phyloP scores from a whole-genome alignment of 768 basidiomycete genomes.

The Lactarius sp. region DNA sequence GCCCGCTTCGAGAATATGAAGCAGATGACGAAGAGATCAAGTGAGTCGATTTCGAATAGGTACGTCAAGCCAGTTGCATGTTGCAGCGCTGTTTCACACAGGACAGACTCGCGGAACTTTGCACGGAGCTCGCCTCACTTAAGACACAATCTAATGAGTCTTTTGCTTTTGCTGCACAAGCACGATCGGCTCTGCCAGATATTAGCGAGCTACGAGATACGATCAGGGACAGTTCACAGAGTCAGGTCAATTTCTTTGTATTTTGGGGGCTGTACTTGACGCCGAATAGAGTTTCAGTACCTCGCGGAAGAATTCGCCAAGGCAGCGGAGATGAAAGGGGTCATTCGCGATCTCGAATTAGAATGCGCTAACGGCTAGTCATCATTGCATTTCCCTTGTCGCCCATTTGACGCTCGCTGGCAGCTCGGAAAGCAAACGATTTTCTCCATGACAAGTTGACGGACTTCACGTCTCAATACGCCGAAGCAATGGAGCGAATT shows the following conservation, averaged over 20 bases:
- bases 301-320: slow-evolving; percentile 17
- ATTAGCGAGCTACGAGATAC: slow-evolving; percentile 13
- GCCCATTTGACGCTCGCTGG: background rate
- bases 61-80: background rate
- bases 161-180: slow-evolving; percentile 22
- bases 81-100: background rate
- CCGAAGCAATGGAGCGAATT: slow-evolving; percentile 21
- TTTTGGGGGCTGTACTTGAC: background rate
- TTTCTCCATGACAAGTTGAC: slow-evolving; percentile 26
- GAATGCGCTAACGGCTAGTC: slow-evolving; percentile 20
- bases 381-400: background rate
- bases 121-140: slow-evolving; percentile 13
- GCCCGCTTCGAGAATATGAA: slow-evolving; percentile 16
- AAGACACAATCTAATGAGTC: slow-evolving; percentile 23
- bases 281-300: slow-evolving; percentile 12
- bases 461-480: slow-evolving; percentile 23
- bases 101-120: slow-evolving; percentile 21
- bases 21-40: slow-evolving; percentile 13
- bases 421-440: slow-evolving; percentile 26
- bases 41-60: slow-evolving; percentile 12
- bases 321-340: slow-evolving; percentile 13
- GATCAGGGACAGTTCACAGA: slow-evolving; percentile 16
- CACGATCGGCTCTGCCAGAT: slow-evolving; percentile 20
- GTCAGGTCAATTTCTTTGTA: slow-evolving; percentile 3
- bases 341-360: slow-evolving; percentile 17